Percentiles rank a stretch among this genome's conserved stretches.
Evolutionary conservation across 2,329 filamentous ascomycete genomes (phyloP).

Genomic region (Aphanoascus verrucosus): DNA sequence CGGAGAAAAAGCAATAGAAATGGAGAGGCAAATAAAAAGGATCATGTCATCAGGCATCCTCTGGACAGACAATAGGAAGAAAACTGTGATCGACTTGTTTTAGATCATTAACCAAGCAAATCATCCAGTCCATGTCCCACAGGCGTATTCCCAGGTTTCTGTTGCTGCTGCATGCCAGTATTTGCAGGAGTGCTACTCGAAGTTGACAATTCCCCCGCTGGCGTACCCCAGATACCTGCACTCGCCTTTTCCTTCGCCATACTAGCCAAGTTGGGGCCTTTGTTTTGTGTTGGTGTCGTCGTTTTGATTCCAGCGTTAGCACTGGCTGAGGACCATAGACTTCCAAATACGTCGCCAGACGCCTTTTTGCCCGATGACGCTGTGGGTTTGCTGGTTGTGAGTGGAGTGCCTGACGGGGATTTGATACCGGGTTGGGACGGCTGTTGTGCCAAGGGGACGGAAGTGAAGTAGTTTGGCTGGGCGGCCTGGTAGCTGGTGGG

Average conservation of each 20-base stretch:
- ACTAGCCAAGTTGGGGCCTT: constrained; percentile 75
- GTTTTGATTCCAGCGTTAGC: constrained; percentile 69
- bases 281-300: constrained; percentile 46
- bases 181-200: constrained; percentile 8
- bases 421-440: constrained; percentile 26
- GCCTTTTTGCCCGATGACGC: constrained; percentile 31
- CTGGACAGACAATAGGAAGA: not conserved
- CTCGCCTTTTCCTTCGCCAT: constrained; percentile 97
- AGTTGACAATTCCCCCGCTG: constrained; percentile 41
- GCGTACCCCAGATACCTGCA: constrained; percentile 83
- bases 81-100: not conserved
- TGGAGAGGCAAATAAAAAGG: no score
- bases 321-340: constrained; percentile 61
- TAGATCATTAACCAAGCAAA: constrained; percentile 26
- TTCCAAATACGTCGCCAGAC: constrained; percentile 75
- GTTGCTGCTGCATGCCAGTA: constrained; percentile 19
- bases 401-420: constrained; percentile 31
- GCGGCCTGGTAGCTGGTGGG: constrained; percentile 60
- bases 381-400: constrained; percentile 40
- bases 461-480: constrained; percentile 91
- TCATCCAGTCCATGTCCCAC: constrained; percentile 33
- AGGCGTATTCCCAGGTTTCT: constrained; percentile 25
- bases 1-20: no score
- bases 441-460: constrained; percentile 45
- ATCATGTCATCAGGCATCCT: no score